A percentile compares a stretch with the other conserved stretches of the same genome.
Evolutionary conservation across 345 rosid genomes (phyloP).

Genomic region (Linum usitatissimum): DNA sequence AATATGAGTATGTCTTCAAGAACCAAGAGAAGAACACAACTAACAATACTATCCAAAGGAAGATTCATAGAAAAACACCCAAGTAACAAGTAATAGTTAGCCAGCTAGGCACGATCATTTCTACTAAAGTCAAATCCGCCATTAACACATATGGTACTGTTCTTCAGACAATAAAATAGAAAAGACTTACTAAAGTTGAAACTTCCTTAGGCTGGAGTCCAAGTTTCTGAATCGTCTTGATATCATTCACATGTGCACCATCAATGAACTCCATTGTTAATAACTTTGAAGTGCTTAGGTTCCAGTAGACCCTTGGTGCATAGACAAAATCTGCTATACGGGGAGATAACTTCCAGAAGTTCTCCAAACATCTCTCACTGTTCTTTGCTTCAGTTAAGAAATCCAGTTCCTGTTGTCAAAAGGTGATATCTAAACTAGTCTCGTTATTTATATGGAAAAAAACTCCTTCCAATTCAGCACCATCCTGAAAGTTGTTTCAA

Average conservation of each 20-base stretch:
- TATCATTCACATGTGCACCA: constrained; percentile 75
- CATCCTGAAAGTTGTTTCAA: not conserved
- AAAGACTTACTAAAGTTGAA: constrained; percentile 60
- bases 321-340: constrained; percentile 71
- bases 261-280: constrained; percentile 94
- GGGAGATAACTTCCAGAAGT: constrained; percentile 82
- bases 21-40: too few relatives aligned
- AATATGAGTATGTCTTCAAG: not conserved
- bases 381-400: constrained; percentile 89
- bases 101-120: not conserved
- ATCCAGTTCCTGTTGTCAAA: constrained; percentile 59
- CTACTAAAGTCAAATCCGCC: too few relatives aligned
- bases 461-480: not conserved
- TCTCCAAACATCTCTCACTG: constrained; percentile 74
- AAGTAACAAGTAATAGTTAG: not conserved
- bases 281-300: constrained; percentile 71
- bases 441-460: not conserved
- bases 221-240: constrained; percentile 53
- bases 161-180: not conserved
- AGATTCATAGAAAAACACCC: not conserved
- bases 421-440: not conserved
- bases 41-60: not conserved
- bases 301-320: constrained; percentile 78
- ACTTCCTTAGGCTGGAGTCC: constrained; percentile 72
- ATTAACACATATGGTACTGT: too few relatives aligned